Evolutionary conservation across 768 basidiomycete genomes (phyloP), one percentile per base, ranked within the genome.

Genomic region (Termitomyces sp.): DNA sequence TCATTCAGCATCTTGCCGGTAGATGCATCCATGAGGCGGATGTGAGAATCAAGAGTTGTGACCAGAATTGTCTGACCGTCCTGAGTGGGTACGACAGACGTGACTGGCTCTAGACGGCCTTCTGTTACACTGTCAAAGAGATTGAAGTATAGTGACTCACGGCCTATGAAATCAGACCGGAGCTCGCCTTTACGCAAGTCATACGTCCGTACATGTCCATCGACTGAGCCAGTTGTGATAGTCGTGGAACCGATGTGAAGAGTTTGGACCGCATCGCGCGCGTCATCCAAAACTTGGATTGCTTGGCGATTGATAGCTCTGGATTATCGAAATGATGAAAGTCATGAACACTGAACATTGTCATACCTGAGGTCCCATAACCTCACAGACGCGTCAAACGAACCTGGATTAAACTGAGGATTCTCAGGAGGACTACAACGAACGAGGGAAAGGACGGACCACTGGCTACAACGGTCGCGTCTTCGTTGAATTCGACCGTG

Each of bases 101-200:
- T 90, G 46, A 98, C 88, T 4, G 97, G 94, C 49, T 88, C 94
- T 97, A 68, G 1, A 45, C 22, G 59, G 31, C 9, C 24, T n/a
- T 29, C 42, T n/a, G 31, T 57, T 34, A 51, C 31, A 58, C 39
- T 51, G 31, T 53, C 59, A 57, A 28, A 5, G 26, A 29, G 9
- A 60, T 29, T 29, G 9, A 26, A 13, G 42, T 29, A 20, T 18
- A 16, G n/a, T 13, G 29, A 83, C 92, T 65, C 70, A 95, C 94
- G 83, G 8, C 96, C 96, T 62, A 98, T 82, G 67, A 85, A 94
- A 70, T 99, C 97, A 45, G 90, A 81, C 8, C 88, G 84, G 29
- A 98, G 74, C 69, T 96, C 86, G 24, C 97, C 97, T 76, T 89
- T 93, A 53, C 97, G 88, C 33, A 99, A 78, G 71, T 99, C 97